Percentiles rank a stretch among this genome's conserved stretches.
phyloP scores from a whole-genome alignment of 108 stramenopile species.

The Skeletonema tropicum region DNA sequence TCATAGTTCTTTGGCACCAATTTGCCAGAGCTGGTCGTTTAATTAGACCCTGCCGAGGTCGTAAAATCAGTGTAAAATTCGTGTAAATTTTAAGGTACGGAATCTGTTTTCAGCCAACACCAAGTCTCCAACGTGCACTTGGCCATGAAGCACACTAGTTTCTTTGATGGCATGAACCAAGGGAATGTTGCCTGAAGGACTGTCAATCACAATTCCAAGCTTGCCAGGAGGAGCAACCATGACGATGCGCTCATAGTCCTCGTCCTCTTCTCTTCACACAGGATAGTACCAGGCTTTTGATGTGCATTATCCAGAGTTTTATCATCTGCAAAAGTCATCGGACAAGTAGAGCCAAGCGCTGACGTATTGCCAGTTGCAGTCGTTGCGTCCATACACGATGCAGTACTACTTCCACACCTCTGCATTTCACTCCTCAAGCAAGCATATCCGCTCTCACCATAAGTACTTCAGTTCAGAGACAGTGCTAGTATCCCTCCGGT shows the following conservation, averaged over 20 bases:
- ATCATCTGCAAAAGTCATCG: slow-evolving; percentile 43
- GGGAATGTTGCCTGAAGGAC: slow-evolving; percentile 73
- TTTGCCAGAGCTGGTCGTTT: too few species aligned
- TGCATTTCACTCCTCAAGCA: slow-evolving; percentile 21
- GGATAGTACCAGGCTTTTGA: slow-evolving; percentile 13
- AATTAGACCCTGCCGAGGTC: too few species aligned
- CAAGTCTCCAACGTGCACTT: slow-evolving; percentile 75
- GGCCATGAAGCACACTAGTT: slow-evolving; percentile 68
- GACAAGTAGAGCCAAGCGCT: slow-evolving; percentile 3
- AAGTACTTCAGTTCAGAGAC: slow-evolving; percentile 43
- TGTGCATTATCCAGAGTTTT: slow-evolving; percentile 43
- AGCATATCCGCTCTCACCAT: slow-evolving; percentile 28
- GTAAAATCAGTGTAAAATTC: too few species aligned
- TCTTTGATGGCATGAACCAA: slow-evolving; percentile 88
- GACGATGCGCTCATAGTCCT: slow-evolving; percentile 25
- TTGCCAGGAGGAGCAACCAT: slow-evolving; percentile 67
- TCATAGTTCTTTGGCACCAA: too few species aligned
- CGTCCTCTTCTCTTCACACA: slow-evolving; percentile 15
- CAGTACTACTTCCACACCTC: slow-evolving; percentile 20
- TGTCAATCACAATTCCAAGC: slow-evolving; percentile 89
- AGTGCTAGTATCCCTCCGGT: slow-evolving; percentile 14
- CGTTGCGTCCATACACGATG: slow-evolving; percentile 21
- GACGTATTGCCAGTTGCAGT: slow-evolving; percentile 15
- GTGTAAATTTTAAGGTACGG: too few species aligned
- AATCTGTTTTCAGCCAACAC: slow-evolving; percentile 77